These are phyloP conservation scores for Aulographum hederae DNA, from an alignment of 2,329 filamentous ascomycete genomes.

Conservation along the genomic window DNA sequence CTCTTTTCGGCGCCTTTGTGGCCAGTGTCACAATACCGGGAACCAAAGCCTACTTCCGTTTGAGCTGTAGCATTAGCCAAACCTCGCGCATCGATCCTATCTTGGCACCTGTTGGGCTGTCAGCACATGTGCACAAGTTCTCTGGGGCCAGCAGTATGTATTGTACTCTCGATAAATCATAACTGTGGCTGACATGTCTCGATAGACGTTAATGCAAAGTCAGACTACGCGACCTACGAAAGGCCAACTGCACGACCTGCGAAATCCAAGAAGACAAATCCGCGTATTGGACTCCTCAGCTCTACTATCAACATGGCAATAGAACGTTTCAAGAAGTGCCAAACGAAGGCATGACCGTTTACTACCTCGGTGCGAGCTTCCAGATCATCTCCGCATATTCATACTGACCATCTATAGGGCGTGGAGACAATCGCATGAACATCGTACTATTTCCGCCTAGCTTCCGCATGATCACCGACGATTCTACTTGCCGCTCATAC, in stretches of 20 bases:
- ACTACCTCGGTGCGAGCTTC: too few relatives aligned
- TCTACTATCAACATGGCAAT: constrained; percentile 49
- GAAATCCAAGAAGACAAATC: constrained; percentile 65
- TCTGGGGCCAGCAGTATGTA: constrained; percentile 54
- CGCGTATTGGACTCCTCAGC: constrained; percentile 62
- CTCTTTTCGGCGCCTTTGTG: too few relatives aligned
- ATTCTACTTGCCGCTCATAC: too few relatives aligned
- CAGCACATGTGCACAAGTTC: constrained; percentile 50
- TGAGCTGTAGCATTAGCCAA: constrained; percentile 46
- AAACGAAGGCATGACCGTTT: constrained; percentile 53
- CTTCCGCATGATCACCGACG: constrained; percentile 71
- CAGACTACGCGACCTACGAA: constrained; percentile 38
- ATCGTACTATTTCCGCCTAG: constrained; percentile 56
- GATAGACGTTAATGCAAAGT: constrained; percentile 43
- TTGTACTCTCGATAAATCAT: too few relatives aligned
- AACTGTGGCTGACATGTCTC: constrained; percentile 44
- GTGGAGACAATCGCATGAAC: too few relatives aligned
- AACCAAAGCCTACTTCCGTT: constrained; percentile 54
- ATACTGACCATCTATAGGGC: too few relatives aligned
- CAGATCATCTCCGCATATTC: too few relatives aligned
- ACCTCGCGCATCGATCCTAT: constrained; percentile 51
- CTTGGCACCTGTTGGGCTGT: constrained; percentile 32
- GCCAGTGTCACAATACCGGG: too few relatives aligned
- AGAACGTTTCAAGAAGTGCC: constrained; percentile 48
- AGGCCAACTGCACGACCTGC: constrained; percentile 61